Evolutionary conservation across 2,329 filamentous ascomycete genomes (phyloP).

Genomic region (Arthroderma uncinatum): DNA sequence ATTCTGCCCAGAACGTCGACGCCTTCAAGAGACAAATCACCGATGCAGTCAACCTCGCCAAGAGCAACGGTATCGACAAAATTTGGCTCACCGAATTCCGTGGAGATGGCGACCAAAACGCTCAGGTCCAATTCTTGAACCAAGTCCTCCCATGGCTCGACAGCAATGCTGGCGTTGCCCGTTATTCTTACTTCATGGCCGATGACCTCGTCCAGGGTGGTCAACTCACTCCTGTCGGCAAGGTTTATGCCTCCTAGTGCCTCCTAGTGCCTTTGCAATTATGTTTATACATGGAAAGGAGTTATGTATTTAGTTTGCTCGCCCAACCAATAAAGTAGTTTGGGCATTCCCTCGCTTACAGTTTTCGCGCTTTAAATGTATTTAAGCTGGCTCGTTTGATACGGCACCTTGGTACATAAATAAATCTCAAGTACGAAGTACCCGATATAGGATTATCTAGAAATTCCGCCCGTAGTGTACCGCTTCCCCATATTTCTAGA

Average conservation of each 20-base stretch:
- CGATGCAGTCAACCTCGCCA: slow-evolving; percentile 26
- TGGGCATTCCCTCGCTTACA: slow-evolving; percentile 1
- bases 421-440: too few relatives aligned
- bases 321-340: background rate
- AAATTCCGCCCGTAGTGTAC: too few relatives aligned
- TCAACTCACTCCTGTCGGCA: slow-evolving; percentile 18
- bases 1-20: slow-evolving; percentile 18
- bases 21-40: slow-evolving; percentile 32
- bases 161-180: slow-evolving; percentile 25
- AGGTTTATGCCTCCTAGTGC: slow-evolving; percentile 20
- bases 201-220: slow-evolving; percentile 11
- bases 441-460: too few relatives aligned
- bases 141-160: slow-evolving; percentile 33
- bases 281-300: slow-evolving; percentile 3
- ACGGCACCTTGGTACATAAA: background rate
- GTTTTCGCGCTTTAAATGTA: background rate
- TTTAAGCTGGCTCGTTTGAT: slow-evolving; percentile 1
- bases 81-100: slow-evolving; percentile 40
- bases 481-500: too few relatives aligned
- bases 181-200: slow-evolving; percentile 34
- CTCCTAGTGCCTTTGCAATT: background rate
- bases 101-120: slow-evolving; percentile 20
- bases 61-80: slow-evolving; percentile 25
- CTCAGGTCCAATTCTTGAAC: slow-evolving; percentile 27
- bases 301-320: background rate